These are phyloP conservation scores for Chrysanthemum lavandulifolium DNA, from an alignment of 129 eudicot genomes.

Conservation along the genomic window DNA sequence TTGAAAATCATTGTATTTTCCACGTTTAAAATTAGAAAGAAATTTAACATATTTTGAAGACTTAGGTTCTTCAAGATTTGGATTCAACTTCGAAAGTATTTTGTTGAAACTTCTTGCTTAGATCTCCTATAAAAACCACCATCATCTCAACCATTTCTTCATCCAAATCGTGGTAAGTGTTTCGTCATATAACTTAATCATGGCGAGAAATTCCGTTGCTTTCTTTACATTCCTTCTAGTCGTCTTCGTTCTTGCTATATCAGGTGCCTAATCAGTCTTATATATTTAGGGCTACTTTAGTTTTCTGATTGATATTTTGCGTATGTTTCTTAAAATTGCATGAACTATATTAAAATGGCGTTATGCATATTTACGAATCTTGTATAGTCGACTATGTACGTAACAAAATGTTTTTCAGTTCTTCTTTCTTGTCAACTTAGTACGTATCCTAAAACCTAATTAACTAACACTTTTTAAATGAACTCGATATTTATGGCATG, in stretches of 20 bases:
- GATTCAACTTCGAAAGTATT: not conserved
- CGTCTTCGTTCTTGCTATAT: conserved; percentile 5
- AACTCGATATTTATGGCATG: not conserved
- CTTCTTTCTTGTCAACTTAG: too few species aligned
- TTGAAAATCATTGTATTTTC: too few species aligned
- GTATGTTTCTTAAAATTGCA: not conserved
- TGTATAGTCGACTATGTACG: too few species aligned
- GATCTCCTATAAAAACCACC: conserved; percentile 1
- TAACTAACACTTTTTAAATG: too few species aligned
- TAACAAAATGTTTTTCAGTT: too few species aligned
- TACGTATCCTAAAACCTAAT: too few species aligned
- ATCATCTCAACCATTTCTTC: not conserved
- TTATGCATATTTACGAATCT: too few species aligned
- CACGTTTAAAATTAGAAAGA: not conserved
- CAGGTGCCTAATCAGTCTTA: conserved; percentile 4
- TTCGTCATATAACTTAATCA: conserved; percentile 1
- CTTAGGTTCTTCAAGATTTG: not conserved
- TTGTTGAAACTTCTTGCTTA: not conserved
- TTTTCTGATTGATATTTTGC: not conserved
- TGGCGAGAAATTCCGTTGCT: not conserved
- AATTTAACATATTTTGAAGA: not conserved
- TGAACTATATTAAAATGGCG: too few species aligned
- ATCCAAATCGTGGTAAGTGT: not conserved
- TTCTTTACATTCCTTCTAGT: not conserved
- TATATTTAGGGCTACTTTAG: not conserved